Evolutionary conservation across 345 rosid genomes (phyloP).

Genomic region (Toxicodendron radicans): DNA sequence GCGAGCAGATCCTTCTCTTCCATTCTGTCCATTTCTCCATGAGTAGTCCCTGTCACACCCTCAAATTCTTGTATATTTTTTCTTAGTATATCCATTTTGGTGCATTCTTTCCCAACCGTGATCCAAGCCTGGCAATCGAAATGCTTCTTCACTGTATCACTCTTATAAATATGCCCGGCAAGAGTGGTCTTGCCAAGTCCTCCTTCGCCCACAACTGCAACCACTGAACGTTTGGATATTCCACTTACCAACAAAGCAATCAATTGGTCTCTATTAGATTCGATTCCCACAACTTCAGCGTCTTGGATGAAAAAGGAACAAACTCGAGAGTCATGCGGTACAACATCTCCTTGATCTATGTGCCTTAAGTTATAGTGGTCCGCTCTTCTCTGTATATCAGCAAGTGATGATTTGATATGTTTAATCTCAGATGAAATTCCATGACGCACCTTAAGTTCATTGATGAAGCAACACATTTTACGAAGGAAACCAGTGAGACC

Average conservation of each 20-base stretch:
- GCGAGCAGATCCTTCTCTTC: neutral
- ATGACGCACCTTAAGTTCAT: neutral
- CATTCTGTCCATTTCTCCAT: neutral
- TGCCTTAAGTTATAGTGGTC: conserved; percentile 4
- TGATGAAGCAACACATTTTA: neutral
- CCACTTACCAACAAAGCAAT: neutral
- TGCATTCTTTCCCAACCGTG: conserved; percentile 8
- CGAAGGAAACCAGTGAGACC: neutral
- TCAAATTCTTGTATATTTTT: neutral
- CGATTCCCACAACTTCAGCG: conserved; percentile 21
- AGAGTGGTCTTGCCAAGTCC: conserved; percentile 28
- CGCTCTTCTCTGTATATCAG: conserved; percentile 17
- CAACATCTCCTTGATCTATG: neutral
- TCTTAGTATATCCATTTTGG: neutral
- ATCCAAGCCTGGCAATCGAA: conserved; percentile 28
- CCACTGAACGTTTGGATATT: neutral
- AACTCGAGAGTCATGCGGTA: conserved; percentile 1
- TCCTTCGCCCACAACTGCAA: conserved; percentile 16
- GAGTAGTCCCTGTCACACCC: neutral
- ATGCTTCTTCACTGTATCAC: neutral
- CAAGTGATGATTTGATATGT: conserved; percentile 2
- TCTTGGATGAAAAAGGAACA: conserved; percentile 19
- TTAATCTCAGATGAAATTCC: conserved; percentile 16
- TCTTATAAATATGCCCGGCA: conserved; percentile 12
- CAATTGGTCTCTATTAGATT: neutral